These are phyloP conservation scores for Globisporangium lucens DNA, from an alignment of 352 stramenopile genomes.

Conservation along the genomic window DNA sequence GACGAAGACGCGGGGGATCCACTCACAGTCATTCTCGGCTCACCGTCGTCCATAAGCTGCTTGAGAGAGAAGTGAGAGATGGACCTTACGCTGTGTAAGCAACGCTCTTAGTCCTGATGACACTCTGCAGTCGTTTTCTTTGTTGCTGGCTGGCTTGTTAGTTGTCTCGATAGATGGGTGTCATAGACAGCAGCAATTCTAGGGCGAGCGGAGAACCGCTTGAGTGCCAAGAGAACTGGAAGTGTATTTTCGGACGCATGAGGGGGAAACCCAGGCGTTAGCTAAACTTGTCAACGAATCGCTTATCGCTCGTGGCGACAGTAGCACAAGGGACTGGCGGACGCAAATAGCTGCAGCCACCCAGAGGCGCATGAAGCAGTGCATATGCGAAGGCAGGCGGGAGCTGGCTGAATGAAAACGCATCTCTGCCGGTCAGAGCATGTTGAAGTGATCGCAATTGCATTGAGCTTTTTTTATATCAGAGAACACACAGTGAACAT, in stretches of 20 bases:
- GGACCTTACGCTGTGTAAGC: no score
- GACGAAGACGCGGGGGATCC: constrained; percentile 1
- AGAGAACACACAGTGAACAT: no score
- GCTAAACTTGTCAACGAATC: background rate
- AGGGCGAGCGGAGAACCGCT: no score
- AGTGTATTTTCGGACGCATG: background rate
- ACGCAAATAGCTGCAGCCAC: background rate
- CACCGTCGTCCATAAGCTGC: constrained; percentile 5
- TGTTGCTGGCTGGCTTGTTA: background rate
- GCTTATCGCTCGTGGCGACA: background rate
- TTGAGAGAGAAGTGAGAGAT: no score
- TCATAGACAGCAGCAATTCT: background rate
- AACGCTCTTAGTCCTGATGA: background rate
- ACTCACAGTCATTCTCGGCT: constrained; percentile 16
- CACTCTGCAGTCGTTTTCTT: background rate
- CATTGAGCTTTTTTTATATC: background rate
- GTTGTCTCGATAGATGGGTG: background rate
- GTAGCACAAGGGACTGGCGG: background rate
- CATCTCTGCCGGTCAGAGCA: background rate
- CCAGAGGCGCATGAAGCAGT: background rate
- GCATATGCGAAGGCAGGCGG: no score
- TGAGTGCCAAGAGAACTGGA: background rate
- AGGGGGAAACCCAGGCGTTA: background rate
- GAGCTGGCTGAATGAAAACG: background rate
- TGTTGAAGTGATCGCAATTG: background rate